These are phyloP conservation scores for Borealophlyctis nickersoniae DNA, from an alignment of 192 early-diverging fungal genomes.

Conservation along the genomic window DNA sequence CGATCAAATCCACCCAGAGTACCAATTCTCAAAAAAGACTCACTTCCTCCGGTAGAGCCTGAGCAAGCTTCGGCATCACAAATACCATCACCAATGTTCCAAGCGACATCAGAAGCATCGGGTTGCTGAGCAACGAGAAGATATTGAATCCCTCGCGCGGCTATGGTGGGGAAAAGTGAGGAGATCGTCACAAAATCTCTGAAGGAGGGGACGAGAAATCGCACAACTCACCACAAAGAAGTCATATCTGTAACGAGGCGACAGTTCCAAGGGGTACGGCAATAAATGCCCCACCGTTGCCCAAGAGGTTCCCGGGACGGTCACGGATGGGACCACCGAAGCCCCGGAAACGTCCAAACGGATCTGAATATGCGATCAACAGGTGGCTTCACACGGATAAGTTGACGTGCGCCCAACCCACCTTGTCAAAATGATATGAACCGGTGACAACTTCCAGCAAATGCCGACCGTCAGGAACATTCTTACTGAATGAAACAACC, in stretches of 20 bases:
- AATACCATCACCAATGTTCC: constrained; percentile 56
- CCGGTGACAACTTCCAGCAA: constrained; percentile 31
- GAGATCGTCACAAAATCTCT: neutral
- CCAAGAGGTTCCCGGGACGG: constrained; percentile 11
- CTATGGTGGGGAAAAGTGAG: constrained; percentile 4
- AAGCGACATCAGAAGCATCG: constrained; percentile 68
- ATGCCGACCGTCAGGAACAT: constrained; percentile 40
- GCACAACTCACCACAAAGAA: constrained; percentile 21
- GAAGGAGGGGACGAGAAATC: neutral
- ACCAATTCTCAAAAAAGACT: too few species aligned
- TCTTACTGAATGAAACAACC: constrained; percentile 14
- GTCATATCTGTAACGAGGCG: constrained; percentile 13
- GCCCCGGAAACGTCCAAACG: constrained; percentile 6
- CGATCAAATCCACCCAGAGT: too few species aligned
- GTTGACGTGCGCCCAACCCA: neutral
- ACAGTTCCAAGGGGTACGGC: constrained; percentile 6
- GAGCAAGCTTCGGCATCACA: constrained; percentile 63
- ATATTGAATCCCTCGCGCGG: constrained; percentile 60
- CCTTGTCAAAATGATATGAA: constrained; percentile 33
- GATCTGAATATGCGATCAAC: neutral
- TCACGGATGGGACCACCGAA: constrained; percentile 11
- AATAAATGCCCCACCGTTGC: neutral
- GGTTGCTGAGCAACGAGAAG: constrained; percentile 57
- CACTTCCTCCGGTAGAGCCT: too few species aligned
- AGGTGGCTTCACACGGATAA: neutral